A percentile compares a stretch with the other conserved stretches of the same genome.
These are phyloP conservation scores for Cyberlindnera mycetangii DNA, from an alignment of 805 yeast species.

Conservation along the genomic window DNA sequence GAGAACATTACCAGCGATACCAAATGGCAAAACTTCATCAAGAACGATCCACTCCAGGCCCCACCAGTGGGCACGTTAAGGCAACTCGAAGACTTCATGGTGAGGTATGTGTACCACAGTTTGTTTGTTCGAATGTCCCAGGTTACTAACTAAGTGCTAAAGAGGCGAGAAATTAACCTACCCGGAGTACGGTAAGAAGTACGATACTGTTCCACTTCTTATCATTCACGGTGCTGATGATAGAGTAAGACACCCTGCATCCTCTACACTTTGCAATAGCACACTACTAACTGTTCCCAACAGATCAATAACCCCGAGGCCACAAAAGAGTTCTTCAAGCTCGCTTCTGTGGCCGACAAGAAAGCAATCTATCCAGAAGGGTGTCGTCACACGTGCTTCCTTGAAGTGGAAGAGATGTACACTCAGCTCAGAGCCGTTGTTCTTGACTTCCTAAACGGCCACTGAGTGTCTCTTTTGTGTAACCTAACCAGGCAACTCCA, in stretches of 20 bases:
- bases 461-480: too few species aligned
- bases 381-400: conserved; percentile 44
- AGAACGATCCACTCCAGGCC: conserved; percentile 38
- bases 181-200: conserved; percentile 30
- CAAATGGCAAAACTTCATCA: conserved; percentile 44
- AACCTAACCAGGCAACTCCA: too few species aligned
- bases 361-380: conserved; percentile 21
- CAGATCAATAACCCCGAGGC: conserved; percentile 49
- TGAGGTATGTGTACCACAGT: conserved; percentile 18
- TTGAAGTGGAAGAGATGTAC: conserved; percentile 45
- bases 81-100: conserved; percentile 57
- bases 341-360: conserved; percentile 20
- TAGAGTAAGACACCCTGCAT: too few species aligned
- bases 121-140: not conserved
- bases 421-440: conserved; percentile 34
- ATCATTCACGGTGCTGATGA: conserved; percentile 66
- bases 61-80: conserved; percentile 53
- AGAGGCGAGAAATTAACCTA: conserved; percentile 56
- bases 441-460: conserved; percentile 36
- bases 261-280: too few species aligned
- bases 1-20: conserved; percentile 53
- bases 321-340: conserved; percentile 16
- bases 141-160: conserved; percentile 3
- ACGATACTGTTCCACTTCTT: conserved; percentile 43
- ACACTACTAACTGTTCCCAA: conserved; percentile 5